phyloP scores from a whole-genome alignment of 2,329 filamentous ascomycete species.

The Colletotrichum sidae region DNA sequence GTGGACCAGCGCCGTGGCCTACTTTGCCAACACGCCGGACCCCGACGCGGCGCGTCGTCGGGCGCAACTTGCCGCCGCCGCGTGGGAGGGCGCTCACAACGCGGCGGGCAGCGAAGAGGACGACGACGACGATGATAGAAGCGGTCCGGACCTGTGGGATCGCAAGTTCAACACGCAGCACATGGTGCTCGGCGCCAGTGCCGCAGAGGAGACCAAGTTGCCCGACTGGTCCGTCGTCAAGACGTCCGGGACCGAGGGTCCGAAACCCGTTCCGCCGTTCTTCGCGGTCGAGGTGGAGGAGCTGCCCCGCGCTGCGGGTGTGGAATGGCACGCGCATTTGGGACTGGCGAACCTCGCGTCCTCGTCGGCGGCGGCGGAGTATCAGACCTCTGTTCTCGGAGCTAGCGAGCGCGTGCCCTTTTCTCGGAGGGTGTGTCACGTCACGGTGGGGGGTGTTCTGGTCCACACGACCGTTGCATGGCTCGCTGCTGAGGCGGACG shows the following conservation, averaged over 20 bases:
- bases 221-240: conserved; percentile 64
- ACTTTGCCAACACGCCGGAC: conserved; percentile 64
- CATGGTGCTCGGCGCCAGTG: conserved; percentile 52
- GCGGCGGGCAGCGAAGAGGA: conserved; percentile 63
- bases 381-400: conserved; percentile 2
- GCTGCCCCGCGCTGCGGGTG: conserved; percentile 77
- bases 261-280: conserved; percentile 68
- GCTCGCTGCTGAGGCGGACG: not conserved
- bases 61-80: conserved; percentile 55
- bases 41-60: conserved; percentile 45
- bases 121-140: conserved; percentile 51
- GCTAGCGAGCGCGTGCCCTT: conserved; percentile 7
- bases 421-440: conserved; percentile 21
- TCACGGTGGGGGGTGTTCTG: conserved; percentile 20
- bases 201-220: conserved; percentile 47
- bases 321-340: conserved; percentile 86
- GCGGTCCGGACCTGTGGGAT: conserved; percentile 74
- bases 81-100: conserved; percentile 55
- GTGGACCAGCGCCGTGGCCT: conserved; percentile 83
- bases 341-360: conserved; percentile 59
- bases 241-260: conserved; percentile 41
- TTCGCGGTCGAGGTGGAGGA: conserved; percentile 81
- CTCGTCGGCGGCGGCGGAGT: conserved; percentile 31
- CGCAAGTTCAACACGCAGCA: conserved; percentile 67
- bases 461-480: conserved; percentile 32